phyloP scores from a whole-genome alignment of 495 filamentous ascomycete genomes.

The Penicillium cinerascens region DNA sequence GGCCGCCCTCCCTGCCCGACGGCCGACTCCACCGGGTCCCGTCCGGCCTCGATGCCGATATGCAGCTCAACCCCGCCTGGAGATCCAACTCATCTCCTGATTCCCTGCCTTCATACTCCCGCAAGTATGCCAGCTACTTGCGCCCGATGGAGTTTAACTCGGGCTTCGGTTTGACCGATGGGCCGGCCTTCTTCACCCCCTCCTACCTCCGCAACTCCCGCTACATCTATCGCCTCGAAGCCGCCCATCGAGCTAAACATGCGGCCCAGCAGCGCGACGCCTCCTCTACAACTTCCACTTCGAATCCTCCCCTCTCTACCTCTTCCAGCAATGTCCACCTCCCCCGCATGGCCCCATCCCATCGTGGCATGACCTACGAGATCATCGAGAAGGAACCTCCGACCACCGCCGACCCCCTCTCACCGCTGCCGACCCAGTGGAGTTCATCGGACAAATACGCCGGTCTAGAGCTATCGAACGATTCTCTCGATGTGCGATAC shows the following conservation, averaged over 20 bases:
- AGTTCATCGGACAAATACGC: slow-evolving; percentile 69
- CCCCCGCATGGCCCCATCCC: slow-evolving; percentile 65
- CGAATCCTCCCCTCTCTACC: slow-evolving; percentile 53
- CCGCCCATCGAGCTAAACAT: slow-evolving; percentile 61
- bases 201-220: slow-evolving; percentile 77
- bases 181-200: slow-evolving; percentile 63
- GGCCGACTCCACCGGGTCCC: slow-evolving; percentile 32
- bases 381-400: slow-evolving; percentile 74
- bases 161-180: slow-evolving; percentile 26
- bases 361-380: slow-evolving; percentile 81
- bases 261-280: slow-evolving; percentile 47
- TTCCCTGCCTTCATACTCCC: slow-evolving; percentile 54
- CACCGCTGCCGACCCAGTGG: slow-evolving; percentile 79
- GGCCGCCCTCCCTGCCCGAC: slow-evolving; percentile 35
- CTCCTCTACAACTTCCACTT: slow-evolving; percentile 33
- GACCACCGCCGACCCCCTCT: slow-evolving; percentile 51
- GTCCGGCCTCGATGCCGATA: slow-evolving; percentile 43
- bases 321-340: slow-evolving; percentile 62
- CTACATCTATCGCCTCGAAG: slow-evolving; percentile 71
- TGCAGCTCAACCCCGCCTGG: slow-evolving; percentile 43
- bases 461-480: slow-evolving; percentile 69
- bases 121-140: slow-evolving; percentile 55
- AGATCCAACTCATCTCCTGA: slow-evolving; percentile 34
- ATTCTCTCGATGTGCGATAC: slow-evolving; percentile 79
- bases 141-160: slow-evolving; percentile 30